A percentile compares a stretch with the other conserved stretches of the same genome.
Conservation (phyloP, 2,329 filamentous ascomycete species). For the Alternaria dauci region DNA sequence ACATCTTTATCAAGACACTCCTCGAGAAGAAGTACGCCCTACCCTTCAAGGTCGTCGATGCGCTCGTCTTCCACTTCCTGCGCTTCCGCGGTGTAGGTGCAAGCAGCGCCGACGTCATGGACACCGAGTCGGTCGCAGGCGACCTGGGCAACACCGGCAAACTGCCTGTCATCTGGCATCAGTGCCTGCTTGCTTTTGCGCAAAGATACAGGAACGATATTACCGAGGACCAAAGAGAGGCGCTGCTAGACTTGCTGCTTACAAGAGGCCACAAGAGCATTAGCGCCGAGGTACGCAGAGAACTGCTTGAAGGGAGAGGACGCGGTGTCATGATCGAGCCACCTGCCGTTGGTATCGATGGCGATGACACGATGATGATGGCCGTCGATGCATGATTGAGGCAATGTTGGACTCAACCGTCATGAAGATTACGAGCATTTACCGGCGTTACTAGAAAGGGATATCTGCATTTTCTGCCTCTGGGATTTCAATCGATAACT, state of each 20-base stretch:
- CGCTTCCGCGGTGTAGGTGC: slow-evolving; percentile 80
- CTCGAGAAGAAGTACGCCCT: slow-evolving; percentile 97
- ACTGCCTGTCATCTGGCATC: slow-evolving; percentile 95
- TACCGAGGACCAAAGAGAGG: slow-evolving; percentile 92
- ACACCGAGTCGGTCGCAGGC: slow-evolving; percentile 44
- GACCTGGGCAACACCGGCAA: slow-evolving; percentile 63
- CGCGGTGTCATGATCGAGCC: slow-evolving; percentile 76
- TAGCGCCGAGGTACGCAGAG: slow-evolving; percentile 87
- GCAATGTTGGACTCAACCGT: neutral
- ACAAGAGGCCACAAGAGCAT: slow-evolving; percentile 87
- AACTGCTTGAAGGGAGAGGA: slow-evolving; percentile 86
- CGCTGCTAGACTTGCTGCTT: slow-evolving; percentile 84
- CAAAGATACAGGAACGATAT: slow-evolving; percentile 96
- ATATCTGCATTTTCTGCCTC: slow-evolving; percentile 1
- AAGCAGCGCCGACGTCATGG: slow-evolving; percentile 65
- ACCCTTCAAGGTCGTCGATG: slow-evolving; percentile 92
- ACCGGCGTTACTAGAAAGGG: slow-evolving; percentile 15
- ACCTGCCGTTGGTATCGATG: slow-evolving; percentile 67
- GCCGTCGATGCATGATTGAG: slow-evolving; percentile 19
- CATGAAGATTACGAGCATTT: slow-evolving; percentile 17
- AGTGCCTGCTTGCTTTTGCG: slow-evolving; percentile 89
- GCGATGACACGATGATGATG: slow-evolving; percentile 92
- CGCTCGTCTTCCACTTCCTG: slow-evolving; percentile 94
- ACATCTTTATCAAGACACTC: slow-evolving; percentile 92
- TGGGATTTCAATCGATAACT: slow-evolving; percentile 1